phyloP scores from a whole-genome alignment of 176 grass and related monocot genomes.

The Ampelocalamus luodianensis region DNA sequence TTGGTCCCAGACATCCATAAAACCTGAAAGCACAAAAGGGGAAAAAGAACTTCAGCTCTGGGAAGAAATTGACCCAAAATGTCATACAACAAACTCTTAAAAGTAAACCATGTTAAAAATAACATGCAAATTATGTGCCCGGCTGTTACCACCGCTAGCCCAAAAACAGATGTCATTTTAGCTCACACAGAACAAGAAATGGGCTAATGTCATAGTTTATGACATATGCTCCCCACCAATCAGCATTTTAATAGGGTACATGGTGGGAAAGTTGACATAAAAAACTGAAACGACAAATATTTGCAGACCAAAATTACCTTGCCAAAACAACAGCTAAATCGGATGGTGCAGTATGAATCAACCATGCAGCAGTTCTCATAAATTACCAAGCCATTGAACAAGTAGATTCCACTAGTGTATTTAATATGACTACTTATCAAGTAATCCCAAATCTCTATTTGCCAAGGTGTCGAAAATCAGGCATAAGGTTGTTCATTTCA shows the following conservation, averaged over 20 bases:
- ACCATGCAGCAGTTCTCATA: constrained; percentile 27
- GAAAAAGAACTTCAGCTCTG: background rate
- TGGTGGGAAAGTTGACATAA: constrained; percentile 21
- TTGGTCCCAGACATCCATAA: constrained; percentile 72
- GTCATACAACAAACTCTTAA: background rate
- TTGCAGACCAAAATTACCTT: background rate
- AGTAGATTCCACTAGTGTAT: background rate
- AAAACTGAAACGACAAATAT: background rate
- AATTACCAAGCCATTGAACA: constrained; percentile 34
- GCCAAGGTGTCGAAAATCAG: constrained; percentile 11
- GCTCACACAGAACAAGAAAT: background rate
- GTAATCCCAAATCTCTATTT: constrained; percentile 27
- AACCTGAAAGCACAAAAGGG: constrained; percentile 49
- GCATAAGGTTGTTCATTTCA: constrained; percentile 24
- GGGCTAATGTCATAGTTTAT: background rate
- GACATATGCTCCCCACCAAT: background rate
- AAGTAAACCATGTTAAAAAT: background rate
- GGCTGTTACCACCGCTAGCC: constrained; percentile 2
- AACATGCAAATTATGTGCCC: background rate
- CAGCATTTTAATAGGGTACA: background rate
- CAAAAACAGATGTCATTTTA: constrained; percentile 20
- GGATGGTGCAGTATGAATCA: constrained; percentile 18
- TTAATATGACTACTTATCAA: background rate
- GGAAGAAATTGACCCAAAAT: background rate
- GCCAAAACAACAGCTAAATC: background rate